These are phyloP conservation scores for Phytophthora palmivora DNA, from an alignment of 352 stramenopile species.

Conservation along the genomic window DNA sequence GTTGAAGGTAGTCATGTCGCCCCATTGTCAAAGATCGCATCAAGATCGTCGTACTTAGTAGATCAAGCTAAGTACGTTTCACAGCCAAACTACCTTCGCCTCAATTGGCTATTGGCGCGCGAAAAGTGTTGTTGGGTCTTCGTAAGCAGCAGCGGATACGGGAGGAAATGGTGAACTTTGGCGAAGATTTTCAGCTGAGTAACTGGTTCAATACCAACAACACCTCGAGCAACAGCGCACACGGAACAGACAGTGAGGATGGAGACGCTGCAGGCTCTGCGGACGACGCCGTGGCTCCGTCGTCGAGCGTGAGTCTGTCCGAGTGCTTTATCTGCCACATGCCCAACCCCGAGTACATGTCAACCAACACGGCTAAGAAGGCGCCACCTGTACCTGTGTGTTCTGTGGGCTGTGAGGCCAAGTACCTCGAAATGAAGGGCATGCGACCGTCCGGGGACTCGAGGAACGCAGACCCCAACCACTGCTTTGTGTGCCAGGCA, in stretches of 20 bases:
- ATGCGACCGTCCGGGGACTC: conserved; percentile 43
- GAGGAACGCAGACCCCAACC: conserved; percentile 31
- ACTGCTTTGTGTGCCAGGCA: conserved; percentile 73
- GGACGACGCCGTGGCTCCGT: conserved; percentile 28
- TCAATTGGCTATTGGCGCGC: conserved; percentile 41
- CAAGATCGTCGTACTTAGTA: conserved; percentile 48
- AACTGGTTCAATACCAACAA: conserved; percentile 81
- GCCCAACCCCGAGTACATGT: conserved; percentile 72
- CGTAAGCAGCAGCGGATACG: conserved; percentile 1
- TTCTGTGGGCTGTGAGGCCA: conserved; percentile 58
- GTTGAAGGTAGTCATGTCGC: not conserved
- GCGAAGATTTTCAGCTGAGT: conserved; percentile 78
- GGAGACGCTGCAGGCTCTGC: conserved; percentile 37
- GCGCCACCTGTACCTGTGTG: conserved; percentile 67
- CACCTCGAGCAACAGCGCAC: conserved; percentile 38
- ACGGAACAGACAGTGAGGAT: conserved; percentile 50
- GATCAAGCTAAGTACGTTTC: not conserved
- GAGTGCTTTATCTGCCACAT: conserved; percentile 68
- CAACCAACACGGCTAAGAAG: conserved; percentile 62
- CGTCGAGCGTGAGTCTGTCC: conserved; percentile 30
- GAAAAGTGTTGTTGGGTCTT: not conserved
- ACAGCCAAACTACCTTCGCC: not conserved
- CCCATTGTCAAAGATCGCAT: conserved; percentile 25
- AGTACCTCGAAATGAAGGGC: conserved; percentile 64
- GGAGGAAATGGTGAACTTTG: conserved; percentile 46